Percentiles rank a stretch among this genome's conserved stretches.
Conservation (phyloP, 345 rosid genomes). For the Aquilaria malaccensis region DNA sequence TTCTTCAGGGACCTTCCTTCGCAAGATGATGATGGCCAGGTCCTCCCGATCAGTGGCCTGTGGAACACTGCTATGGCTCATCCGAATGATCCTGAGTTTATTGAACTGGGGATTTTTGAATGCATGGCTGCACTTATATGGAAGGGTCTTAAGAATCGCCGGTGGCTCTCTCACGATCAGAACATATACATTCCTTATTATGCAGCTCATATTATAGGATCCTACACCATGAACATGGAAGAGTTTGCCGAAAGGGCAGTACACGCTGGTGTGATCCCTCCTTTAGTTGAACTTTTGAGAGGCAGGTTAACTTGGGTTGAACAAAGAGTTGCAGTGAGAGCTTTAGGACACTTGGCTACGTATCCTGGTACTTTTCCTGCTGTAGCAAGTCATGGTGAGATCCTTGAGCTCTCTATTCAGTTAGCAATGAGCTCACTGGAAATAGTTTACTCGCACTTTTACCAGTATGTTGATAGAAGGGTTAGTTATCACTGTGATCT, state of each 20-base stretch:
- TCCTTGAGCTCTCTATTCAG: conserved; percentile 86
- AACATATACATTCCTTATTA: conserved; percentile 97
- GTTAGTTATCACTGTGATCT: conserved; percentile 91
- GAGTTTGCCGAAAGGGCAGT: conserved; percentile 86
- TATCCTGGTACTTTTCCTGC: conserved; percentile 76
- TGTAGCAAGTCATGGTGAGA: conserved; percentile 76
- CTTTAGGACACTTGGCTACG: conserved; percentile 95
- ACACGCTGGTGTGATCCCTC: conserved; percentile 81
- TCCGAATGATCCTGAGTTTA: conserved; percentile 96
- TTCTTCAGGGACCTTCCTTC: conserved; percentile 95
- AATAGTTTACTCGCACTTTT: conserved; percentile 94
- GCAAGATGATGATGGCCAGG: conserved; percentile 95
- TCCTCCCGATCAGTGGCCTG: conserved; percentile 95
- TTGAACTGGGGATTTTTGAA: conserved; percentile 91
- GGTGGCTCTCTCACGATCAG: conserved; percentile 96
- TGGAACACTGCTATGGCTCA: conserved; percentile 99
- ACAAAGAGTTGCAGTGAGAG: conserved; percentile 95
- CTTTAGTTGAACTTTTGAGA: conserved; percentile 84
- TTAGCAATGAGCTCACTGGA: conserved; percentile 90
- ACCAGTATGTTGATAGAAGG: conserved; percentile 75
- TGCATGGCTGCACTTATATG: conserved; percentile 95
- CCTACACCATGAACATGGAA: conserved; percentile 99
- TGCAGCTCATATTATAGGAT: conserved; percentile 97
- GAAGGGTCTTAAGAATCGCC: conserved; percentile 93
- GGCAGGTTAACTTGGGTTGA: conserved; percentile 99